Evolutionary conservation across 352 stramenopile genomes (phyloP).

Genomic region (Pythium dissimile): DNA sequence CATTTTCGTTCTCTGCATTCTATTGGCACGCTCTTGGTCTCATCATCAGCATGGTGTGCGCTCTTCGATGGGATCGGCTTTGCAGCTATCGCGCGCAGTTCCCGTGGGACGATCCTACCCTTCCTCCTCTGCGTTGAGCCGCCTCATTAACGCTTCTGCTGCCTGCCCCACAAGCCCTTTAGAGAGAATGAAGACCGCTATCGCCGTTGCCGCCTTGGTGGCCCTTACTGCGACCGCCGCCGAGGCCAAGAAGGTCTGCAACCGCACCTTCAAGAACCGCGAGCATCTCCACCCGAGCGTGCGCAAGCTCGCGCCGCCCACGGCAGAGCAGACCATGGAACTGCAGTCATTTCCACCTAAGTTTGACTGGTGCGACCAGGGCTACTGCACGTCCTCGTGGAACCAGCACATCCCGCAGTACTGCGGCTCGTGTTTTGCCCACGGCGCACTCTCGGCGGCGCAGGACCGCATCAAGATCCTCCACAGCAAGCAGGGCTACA

Average conservation of each 20-base stretch:
- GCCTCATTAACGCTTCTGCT: conserved; percentile 9
- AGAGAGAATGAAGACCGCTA: not conserved
- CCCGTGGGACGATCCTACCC: conserved; percentile 3
- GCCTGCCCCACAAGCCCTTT: not conserved
- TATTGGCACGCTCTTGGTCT: too few species aligned
- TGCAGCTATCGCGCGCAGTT: not conserved
- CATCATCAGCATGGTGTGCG: conserved; percentile 15
- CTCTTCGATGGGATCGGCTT: not conserved
- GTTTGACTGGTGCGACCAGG: conserved; percentile 86
- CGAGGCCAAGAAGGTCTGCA: conserved; percentile 40
- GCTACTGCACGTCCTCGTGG: conserved; percentile 58
- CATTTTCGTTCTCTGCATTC: too few species aligned
- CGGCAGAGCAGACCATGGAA: conserved; percentile 30
- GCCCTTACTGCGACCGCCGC: conserved; percentile 2
- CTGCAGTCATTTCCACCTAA: conserved; percentile 37
- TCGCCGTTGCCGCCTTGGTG: conserved; percentile 12
- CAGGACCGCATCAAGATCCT: conserved; percentile 72
- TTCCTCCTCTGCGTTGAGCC: not conserved
- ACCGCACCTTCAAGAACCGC: conserved; percentile 40
- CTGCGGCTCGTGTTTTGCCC: conserved; percentile 77
- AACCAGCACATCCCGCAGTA: conserved; percentile 74
- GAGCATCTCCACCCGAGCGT: conserved; percentile 39
- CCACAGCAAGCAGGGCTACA: conserved; percentile 36
- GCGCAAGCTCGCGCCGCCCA: conserved; percentile 30
- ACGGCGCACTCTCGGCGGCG: conserved; percentile 45